Conservation (phyloP, 352 stramenopile species). For the Phytopythium ostracodes region DNA sequence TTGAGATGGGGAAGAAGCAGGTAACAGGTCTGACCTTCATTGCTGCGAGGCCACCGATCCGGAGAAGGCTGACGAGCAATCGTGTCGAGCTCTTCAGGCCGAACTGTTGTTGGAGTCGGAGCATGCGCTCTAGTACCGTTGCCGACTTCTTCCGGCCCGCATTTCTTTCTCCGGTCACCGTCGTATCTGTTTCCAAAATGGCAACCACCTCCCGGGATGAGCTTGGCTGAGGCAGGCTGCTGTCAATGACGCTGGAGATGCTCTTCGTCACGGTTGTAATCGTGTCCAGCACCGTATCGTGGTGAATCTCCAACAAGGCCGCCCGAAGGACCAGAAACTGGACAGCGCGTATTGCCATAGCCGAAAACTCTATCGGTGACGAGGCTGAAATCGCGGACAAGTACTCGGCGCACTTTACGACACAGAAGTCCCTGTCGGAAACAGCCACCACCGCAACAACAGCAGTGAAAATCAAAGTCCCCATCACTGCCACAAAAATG, state of each 20-base stretch:
- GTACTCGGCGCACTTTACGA: conserved; percentile 40
- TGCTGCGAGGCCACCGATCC: conserved; percentile 26
- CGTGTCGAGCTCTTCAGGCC: conserved; percentile 19
- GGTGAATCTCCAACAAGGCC: conserved; percentile 25
- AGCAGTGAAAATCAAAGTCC: neutral
- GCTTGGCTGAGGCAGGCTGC: neutral
- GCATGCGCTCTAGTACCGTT: conserved; percentile 32
- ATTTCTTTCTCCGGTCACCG: conserved; percentile 16
- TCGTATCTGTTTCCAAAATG: conserved; percentile 26
- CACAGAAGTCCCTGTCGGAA: conserved; percentile 16
- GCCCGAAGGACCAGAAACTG: conserved; percentile 39
- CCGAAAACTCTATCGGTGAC: conserved; percentile 19
- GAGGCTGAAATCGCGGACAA: conserved; percentile 25
- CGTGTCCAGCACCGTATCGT: conserved; percentile 30
- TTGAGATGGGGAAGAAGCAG: neutral
- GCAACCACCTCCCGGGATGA: conserved; percentile 13
- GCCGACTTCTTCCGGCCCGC: conserved; percentile 15
- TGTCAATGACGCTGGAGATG: conserved; percentile 13
- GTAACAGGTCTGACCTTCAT: conserved; percentile 32
- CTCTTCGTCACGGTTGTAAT: conserved; percentile 26
- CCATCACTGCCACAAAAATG: neutral
- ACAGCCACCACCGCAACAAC: neutral
- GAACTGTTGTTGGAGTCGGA: conserved; percentile 22
- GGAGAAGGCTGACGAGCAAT: conserved; percentile 32
- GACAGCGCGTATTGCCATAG: conserved; percentile 22